phyloP scores from a whole-genome alignment of 805 yeast genomes.

The Hanseniaspora guilliermondii region DNA sequence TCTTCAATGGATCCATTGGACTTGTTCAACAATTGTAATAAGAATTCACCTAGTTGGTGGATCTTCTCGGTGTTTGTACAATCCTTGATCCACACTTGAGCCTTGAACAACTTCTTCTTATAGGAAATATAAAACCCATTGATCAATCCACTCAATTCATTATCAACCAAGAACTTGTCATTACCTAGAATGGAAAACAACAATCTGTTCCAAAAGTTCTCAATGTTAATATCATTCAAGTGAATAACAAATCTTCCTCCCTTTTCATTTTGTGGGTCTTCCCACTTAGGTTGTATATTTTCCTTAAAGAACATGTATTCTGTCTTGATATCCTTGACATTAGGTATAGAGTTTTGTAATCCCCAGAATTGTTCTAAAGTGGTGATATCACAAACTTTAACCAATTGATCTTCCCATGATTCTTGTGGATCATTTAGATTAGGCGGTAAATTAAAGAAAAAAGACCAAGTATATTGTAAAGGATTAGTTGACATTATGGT shows the following conservation, averaged over 20 bases:
- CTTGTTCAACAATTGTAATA: constrained; percentile 52
- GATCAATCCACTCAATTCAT: constrained; percentile 51
- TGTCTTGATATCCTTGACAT: constrained; percentile 78
- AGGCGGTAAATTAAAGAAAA: constrained; percentile 95
- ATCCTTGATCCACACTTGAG: constrained; percentile 89
- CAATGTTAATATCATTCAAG: constrained; percentile 57
- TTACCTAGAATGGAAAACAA: constrained; percentile 76
- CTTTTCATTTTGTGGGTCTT: constrained; percentile 69
- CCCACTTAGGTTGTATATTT: constrained; percentile 97
- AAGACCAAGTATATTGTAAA: constrained; percentile 80
- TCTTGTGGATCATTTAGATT: constrained; percentile 46
- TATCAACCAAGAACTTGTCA: constrained; percentile 64
- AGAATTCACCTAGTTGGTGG: constrained; percentile 68
- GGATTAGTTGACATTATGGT: constrained; percentile 35
- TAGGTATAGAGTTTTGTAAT: constrained; percentile 82
- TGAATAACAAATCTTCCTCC: constrained; percentile 93
- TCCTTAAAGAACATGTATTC: constrained; percentile 92
- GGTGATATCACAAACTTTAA: constrained; percentile 80
- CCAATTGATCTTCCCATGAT: constrained; percentile 84
- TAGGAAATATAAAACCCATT: constrained; percentile 88
- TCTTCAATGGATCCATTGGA: constrained; percentile 48
- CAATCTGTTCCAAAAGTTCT: constrained; percentile 60
- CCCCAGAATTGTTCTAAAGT: constrained; percentile 99
- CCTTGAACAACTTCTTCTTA: constrained; percentile 68
- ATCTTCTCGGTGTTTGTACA: constrained; percentile 52